phyloP scores from a whole-genome alignment of 371 early-diverging fungal species.

The Capillidium rhysosporum region DNA sequence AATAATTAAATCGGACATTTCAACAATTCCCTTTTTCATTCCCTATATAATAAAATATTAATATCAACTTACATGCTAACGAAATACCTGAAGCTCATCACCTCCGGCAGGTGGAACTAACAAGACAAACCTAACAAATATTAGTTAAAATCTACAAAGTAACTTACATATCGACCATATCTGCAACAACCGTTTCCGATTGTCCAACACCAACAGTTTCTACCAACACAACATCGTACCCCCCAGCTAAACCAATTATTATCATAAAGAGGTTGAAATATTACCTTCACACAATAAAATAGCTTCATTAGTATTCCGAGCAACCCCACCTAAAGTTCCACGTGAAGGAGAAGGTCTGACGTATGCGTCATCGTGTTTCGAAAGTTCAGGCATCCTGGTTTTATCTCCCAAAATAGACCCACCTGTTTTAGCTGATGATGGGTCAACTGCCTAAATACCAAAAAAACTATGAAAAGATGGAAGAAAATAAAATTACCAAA shows the following conservation, averaged over 20 bases:
- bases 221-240: slow-evolving; percentile 52
- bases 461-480: not conserved
- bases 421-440: slow-evolving; percentile 50
- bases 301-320: slow-evolving; percentile 54
- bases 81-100: slow-evolving; percentile 9
- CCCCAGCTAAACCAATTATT: slow-evolving; percentile 24
- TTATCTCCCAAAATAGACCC: slow-evolving; percentile 69
- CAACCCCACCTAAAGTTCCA: slow-evolving; percentile 56
- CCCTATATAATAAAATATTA: slow-evolving; percentile 18
- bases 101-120: slow-evolving; percentile 13
- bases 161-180: slow-evolving; percentile 58
- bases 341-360: slow-evolving; percentile 49
- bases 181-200: slow-evolving; percentile 60
- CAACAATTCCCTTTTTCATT: slow-evolving; percentile 67
- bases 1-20: slow-evolving; percentile 50
- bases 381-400: slow-evolving; percentile 51
- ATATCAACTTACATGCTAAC: not conserved
- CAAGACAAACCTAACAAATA: slow-evolving; percentile 10
- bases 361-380: slow-evolving; percentile 30
- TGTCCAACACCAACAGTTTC: slow-evolving; percentile 76
- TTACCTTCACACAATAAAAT: slow-evolving; percentile 52
- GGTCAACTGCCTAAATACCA: slow-evolving; percentile 44
- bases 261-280: not conserved
- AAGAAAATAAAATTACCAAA: slow-evolving; percentile 20
- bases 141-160: not conserved